A percentile compares a stretch with the other conserved stretches of the same genome.
phyloP scores from a whole-genome alignment of 176 grass and related monocot species.

The Guadua angustifolia region DNA sequence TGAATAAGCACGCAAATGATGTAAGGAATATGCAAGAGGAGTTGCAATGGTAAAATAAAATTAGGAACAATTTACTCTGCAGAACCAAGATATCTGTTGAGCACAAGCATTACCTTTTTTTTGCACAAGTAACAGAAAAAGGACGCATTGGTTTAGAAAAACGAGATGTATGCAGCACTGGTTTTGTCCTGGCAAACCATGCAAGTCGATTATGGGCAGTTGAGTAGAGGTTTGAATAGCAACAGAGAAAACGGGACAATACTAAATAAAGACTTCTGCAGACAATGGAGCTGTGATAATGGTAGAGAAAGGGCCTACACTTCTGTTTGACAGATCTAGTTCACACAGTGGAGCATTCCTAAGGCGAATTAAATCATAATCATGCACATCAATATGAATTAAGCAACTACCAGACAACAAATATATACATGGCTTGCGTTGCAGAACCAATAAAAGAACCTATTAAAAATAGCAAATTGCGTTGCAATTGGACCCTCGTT shows the following conservation, averaged over 20 bases:
- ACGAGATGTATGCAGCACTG: background rate
- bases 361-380: slow-evolving; percentile 36
- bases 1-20: slow-evolving; percentile 32
- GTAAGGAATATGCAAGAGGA: slow-evolving; percentile 4
- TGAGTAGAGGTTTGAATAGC: slow-evolving; percentile 5
- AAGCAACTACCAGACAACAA: slow-evolving; percentile 39
- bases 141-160: background rate
- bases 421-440: slow-evolving; percentile 5
- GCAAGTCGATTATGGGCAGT: background rate
- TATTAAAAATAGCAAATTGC: slow-evolving; percentile 42
- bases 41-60: slow-evolving; percentile 34
- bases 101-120: slow-evolving; percentile 11
- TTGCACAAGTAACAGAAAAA: slow-evolving; percentile 27
- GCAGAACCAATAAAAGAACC: slow-evolving; percentile 36
- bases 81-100: slow-evolving; percentile 4
- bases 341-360: slow-evolving; percentile 31
- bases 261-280: slow-evolving; percentile 28
- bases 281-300: slow-evolving; percentile 14
- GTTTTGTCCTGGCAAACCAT: slow-evolving; percentile 5
- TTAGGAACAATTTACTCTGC: slow-evolving; percentile 23
- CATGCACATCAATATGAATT: slow-evolving; percentile 24
- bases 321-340: slow-evolving; percentile 35
- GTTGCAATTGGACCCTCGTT: slow-evolving; percentile 43
- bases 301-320: slow-evolving; percentile 4
- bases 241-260: slow-evolving; percentile 14